phyloP scores from a whole-genome alignment of 2,329 filamentous ascomycete species.

The Neurospora sp. region DNA sequence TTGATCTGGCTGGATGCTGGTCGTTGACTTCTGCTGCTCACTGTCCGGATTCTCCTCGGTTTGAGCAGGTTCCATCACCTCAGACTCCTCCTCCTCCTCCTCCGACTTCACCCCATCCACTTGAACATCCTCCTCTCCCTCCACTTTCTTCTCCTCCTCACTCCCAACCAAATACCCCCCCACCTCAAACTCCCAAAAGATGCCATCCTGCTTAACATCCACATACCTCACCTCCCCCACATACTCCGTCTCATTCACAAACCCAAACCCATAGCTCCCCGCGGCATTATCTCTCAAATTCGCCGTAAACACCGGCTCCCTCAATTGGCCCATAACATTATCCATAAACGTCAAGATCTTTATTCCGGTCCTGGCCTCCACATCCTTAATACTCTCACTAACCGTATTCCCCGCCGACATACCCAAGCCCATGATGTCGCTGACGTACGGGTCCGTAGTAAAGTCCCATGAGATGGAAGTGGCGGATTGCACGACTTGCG shows the following conservation, averaged over 20 bases:
- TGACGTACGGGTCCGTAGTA: constrained; percentile 20
- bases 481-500: constrained; percentile 25
- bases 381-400: constrained; percentile 20
- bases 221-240: constrained; percentile 25
- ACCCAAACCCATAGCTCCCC: constrained; percentile 31
- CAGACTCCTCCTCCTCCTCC: neutral
- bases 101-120: neutral
- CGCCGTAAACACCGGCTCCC: constrained; percentile 22
- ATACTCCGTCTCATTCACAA: constrained; percentile 24
- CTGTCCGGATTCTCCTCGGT: constrained; percentile 38
- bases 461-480: constrained; percentile 21
- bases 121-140: neutral
- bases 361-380: constrained; percentile 20
- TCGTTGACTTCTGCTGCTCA: neutral
- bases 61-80: neutral
- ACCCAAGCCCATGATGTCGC: constrained; percentile 25
- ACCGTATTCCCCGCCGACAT: constrained; percentile 19
- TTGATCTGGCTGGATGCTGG: neutral
- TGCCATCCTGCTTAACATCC: constrained; percentile 22
- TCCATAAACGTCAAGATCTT: constrained; percentile 26
- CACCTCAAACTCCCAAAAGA: constrained; percentile 29
- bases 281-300: constrained; percentile 22
- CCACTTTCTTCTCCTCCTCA: constrained; percentile 12
- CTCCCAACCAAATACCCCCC: constrained; percentile 21
- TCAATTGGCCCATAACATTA: constrained; percentile 18